Conservation (phyloP, 2,329 filamentous ascomycete species). For the Alternaria panax region DNA sequence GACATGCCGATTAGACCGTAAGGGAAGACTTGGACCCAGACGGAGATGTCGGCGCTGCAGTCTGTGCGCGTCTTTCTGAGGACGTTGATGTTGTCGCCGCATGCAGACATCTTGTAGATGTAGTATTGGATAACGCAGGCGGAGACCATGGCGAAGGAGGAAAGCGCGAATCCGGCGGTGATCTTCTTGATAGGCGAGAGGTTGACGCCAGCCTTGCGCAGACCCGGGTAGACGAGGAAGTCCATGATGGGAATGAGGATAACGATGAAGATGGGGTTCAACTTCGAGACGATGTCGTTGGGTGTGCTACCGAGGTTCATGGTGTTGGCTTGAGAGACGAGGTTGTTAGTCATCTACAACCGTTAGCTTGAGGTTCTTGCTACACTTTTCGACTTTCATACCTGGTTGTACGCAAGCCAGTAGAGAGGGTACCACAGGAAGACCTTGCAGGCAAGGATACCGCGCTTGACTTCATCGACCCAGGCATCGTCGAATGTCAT, state of each 20-base stretch:
- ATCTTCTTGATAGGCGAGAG: constrained; percentile 82
- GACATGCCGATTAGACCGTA: constrained; percentile 64
- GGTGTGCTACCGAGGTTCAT: constrained; percentile 74
- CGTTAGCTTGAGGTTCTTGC: constrained; percentile 29
- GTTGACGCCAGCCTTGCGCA: constrained; percentile 68
- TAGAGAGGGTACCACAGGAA: constrained; percentile 66
- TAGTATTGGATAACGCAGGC: constrained; percentile 65
- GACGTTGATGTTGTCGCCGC: constrained; percentile 38
- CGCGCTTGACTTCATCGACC: constrained; percentile 78
- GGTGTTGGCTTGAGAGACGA: constrained; percentile 72
- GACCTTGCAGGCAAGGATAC: constrained; percentile 53
- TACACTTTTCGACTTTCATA: neutral
- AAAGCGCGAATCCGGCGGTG: constrained; percentile 71
- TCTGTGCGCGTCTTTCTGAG: constrained; percentile 53
- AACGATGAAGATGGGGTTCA: constrained; percentile 78
- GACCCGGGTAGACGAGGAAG: constrained; percentile 69
- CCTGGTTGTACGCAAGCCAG: constrained; percentile 26
- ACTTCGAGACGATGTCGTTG: constrained; percentile 79
- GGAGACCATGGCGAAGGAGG: constrained; percentile 66
- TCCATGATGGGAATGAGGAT: constrained; percentile 71
- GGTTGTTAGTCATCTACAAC: constrained; percentile 69
- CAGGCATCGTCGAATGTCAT: constrained; percentile 80
- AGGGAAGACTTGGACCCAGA: constrained; percentile 62
- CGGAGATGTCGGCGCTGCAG: constrained; percentile 57
- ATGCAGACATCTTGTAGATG: constrained; percentile 53